These are phyloP conservation scores for Chionographis japonica DNA, from an alignment of 106 monocot genomes.

Conservation along the genomic window DNA sequence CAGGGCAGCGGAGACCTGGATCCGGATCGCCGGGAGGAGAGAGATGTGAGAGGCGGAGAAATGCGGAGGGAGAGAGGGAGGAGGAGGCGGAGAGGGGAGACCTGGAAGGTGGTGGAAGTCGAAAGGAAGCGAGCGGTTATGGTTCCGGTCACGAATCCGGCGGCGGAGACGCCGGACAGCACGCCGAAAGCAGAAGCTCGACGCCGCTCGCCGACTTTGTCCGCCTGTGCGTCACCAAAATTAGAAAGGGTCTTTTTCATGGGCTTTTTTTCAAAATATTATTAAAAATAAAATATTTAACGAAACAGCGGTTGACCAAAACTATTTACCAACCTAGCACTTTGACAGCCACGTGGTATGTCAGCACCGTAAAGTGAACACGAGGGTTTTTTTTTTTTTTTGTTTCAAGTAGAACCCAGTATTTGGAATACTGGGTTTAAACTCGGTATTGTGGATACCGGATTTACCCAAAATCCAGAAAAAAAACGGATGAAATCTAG, in stretches of 20 bases:
- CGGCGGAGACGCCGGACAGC: constrained; percentile 64
- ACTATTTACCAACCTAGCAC: no score
- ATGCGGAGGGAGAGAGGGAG: neutral
- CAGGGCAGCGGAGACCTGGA: constrained; percentile 49
- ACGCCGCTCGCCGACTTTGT: constrained; percentile 55
- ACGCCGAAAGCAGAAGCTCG: constrained; percentile 73
- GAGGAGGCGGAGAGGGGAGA: constrained; percentile 7
- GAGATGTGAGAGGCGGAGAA: neutral
- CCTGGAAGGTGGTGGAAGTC: constrained; percentile 60
- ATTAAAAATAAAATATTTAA: no score
- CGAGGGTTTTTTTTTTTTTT: no score
- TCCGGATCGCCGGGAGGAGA: neutral
- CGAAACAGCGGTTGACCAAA: no score
- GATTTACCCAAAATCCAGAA: neutral
- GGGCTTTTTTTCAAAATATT: no score
- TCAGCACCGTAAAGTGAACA: no score
- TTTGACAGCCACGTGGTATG: no score
- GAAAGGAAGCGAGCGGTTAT: constrained; percentile 64
- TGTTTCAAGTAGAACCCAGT: no score
- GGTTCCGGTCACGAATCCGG: constrained; percentile 72
- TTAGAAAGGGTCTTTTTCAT: neutral
- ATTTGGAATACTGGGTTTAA: no score
- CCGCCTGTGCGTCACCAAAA: constrained; percentile 41
- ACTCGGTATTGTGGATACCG: no score
- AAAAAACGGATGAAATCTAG: neutral